Base-by-base conservation (phyloP, 305 asterid species). In the Solanum hybrid region DNA sequence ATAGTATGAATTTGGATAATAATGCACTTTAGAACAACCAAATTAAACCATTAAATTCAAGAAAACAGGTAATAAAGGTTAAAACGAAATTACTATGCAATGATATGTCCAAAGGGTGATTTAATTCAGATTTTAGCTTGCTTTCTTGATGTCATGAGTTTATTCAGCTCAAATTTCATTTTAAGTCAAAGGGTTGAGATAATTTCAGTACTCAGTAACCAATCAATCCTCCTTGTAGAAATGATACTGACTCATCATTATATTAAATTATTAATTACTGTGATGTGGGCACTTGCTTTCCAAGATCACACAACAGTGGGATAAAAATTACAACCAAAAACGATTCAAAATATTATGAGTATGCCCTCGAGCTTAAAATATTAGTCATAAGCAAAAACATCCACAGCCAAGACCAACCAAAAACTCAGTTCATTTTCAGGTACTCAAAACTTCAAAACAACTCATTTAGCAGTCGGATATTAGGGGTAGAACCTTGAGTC, bases 401-500 rank as follows among this genome's bases (percentile, higher is more conserved):
- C 76, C 88, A 31, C 88, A 85, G 15, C 88, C 45, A 85, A 31
- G 32, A 83, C 29, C 26, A 15, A 83, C 70, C 24, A 41, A 39
- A 41, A 85, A 51, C 88, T 85, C 22, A 2, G 45, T 57, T 85
- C 88, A 85, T 7, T 85, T 51, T 85, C 77, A 51, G 31, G 76
- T 51, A 57, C 26, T 51, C 77, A 85, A 85, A 85, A 85, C 22
- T 20, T 85, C 41, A 84, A 85, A 57, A 85, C 39, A 85, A 51
- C 22, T 31, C 41, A 85, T 57, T 84, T 26, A 85, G 88, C 38
- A 51, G 31, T 84, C 22, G 26, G 77, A 57, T 51, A 17, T 85
- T 33, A 89, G 90, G 80, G 75, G 88, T 94, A 97, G 92, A 91
- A 97, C 99, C 99, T 97, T 96, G 81, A 97, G 98, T 94, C 94